Conservation (phyloP, 495 filamentous ascomycete species). For the Penicillium arizonense region DNA sequence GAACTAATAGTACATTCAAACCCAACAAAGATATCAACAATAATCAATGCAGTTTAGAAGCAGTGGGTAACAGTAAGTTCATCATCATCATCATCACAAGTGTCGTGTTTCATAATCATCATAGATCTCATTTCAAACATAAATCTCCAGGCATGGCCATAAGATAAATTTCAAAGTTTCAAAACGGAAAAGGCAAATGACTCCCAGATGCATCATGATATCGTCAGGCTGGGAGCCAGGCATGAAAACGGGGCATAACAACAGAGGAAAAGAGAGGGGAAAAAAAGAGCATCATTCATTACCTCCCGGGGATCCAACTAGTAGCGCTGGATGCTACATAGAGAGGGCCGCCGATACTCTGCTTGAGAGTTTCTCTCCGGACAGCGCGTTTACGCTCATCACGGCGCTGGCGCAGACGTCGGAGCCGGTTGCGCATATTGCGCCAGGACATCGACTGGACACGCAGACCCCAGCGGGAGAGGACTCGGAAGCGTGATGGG, state of each 20-base stretch:
- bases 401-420: slow-evolving; percentile 57
- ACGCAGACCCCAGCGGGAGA: slow-evolving; percentile 48
- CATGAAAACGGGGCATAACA: slow-evolving; percentile 5
- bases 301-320: slow-evolving; percentile 12
- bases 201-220: slow-evolving; percentile 17
- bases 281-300: not conserved
- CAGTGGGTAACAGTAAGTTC: too few species aligned
- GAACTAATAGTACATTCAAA: slow-evolving; percentile 24
- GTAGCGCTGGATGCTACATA: slow-evolving; percentile 33
- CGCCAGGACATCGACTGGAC: slow-evolving; percentile 53
- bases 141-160: slow-evolving; percentile 3
- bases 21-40: not conserved
- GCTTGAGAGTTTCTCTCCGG: slow-evolving; percentile 61
- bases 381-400: slow-evolving; percentile 57
- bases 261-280: slow-evolving; percentile 6
- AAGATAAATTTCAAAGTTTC: not conserved
- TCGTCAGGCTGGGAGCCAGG: slow-evolving; percentile 14
- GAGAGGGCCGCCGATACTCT: slow-evolving; percentile 57
- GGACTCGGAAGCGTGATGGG: slow-evolving; percentile 36
- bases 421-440: slow-evolving; percentile 51
- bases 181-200: slow-evolving; percentile 9
- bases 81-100: slow-evolving; percentile 6
- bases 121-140: slow-evolving; percentile 23
- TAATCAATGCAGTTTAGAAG: too few species aligned
- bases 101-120: slow-evolving; percentile 21